These are phyloP conservation scores for Pseudopithomyces maydicus DNA, from an alignment of 2,329 filamentous ascomycete genomes.

Conservation along the genomic window DNA sequence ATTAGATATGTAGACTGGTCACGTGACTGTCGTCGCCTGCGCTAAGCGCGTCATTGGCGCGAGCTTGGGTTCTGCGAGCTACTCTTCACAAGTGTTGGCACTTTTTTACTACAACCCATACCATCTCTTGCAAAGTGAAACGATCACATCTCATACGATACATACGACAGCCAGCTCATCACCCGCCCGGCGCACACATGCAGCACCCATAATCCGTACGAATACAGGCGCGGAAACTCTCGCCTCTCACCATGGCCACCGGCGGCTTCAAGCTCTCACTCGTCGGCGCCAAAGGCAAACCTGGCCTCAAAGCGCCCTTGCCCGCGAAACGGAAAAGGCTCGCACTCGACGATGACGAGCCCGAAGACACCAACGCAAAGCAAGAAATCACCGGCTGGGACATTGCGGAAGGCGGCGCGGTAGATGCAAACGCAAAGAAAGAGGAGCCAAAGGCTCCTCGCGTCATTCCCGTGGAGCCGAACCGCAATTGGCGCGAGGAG, in stretches of 20 bases:
- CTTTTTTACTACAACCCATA: slow-evolving; percentile 1
- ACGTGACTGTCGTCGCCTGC: background rate
- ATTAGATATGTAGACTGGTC: no score
- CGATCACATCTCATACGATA: background rate
- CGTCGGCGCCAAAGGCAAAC: slow-evolving; percentile 33
- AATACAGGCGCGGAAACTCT: background rate
- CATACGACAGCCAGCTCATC: no score
- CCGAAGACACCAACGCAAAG: slow-evolving; percentile 28
- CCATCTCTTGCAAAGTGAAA: background rate
- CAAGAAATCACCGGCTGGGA: slow-evolving; percentile 62
- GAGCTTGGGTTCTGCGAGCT: slow-evolving; percentile 17
- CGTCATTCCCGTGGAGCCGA: slow-evolving; percentile 63
- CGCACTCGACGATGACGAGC: slow-evolving; percentile 38
- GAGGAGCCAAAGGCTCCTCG: slow-evolving; percentile 52
- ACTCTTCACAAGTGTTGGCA: background rate
- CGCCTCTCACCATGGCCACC: slow-evolving; percentile 37
- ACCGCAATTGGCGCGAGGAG: slow-evolving; percentile 67
- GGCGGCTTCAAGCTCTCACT: slow-evolving; percentile 46
- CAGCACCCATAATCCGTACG: background rate
- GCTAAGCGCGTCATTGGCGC: slow-evolving; percentile 30
- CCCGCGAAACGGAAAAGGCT: slow-evolving; percentile 33
- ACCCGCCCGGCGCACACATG: no score
- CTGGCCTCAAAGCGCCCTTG: slow-evolving; percentile 26
- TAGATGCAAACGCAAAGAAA: slow-evolving; percentile 41
- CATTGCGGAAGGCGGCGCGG: slow-evolving; percentile 55